Evolutionary conservation across 179 eudicot species (phyloP).

Genomic region (Beta macrorhiza): DNA sequence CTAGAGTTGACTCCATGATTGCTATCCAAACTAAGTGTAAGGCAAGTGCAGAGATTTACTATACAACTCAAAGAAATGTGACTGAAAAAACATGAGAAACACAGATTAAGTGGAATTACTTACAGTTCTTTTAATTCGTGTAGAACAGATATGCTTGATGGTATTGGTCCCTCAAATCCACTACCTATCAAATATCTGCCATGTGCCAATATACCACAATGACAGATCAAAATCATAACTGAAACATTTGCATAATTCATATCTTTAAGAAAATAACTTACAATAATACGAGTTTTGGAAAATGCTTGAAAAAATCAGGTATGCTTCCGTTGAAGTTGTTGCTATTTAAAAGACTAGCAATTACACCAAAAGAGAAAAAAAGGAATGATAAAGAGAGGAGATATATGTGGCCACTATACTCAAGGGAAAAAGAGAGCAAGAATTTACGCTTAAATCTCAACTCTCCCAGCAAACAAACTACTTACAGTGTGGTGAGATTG

Average conservation of each 20-base stretch:
- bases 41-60: background rate
- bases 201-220: background rate
- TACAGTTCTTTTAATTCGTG: constrained; percentile 30
- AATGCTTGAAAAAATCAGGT: constrained; percentile 33
- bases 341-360: constrained; percentile 37
- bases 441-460: background rate
- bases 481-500: constrained; percentile 42
- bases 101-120: constrained; percentile 18
- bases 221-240: background rate
- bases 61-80: background rate
- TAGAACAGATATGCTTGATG: constrained; percentile 35
- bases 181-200: constrained; percentile 40
- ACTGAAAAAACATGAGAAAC: background rate
- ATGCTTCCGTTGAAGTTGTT: constrained; percentile 47
- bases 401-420: too few relatives aligned
- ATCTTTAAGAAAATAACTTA: constrained; percentile 20
- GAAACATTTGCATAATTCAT: background rate
- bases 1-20: too few relatives aligned
- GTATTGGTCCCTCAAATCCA: constrained; percentile 57
- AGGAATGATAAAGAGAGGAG: background rate
- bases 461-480: background rate
- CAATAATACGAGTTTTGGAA: constrained; percentile 31
- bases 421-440: background rate
- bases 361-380: background rate
- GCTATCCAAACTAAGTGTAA: background rate